Evolutionary conservation across 2,329 filamentous ascomycete species (phyloP).

Genomic region (Aspergillus versicolor): DNA sequence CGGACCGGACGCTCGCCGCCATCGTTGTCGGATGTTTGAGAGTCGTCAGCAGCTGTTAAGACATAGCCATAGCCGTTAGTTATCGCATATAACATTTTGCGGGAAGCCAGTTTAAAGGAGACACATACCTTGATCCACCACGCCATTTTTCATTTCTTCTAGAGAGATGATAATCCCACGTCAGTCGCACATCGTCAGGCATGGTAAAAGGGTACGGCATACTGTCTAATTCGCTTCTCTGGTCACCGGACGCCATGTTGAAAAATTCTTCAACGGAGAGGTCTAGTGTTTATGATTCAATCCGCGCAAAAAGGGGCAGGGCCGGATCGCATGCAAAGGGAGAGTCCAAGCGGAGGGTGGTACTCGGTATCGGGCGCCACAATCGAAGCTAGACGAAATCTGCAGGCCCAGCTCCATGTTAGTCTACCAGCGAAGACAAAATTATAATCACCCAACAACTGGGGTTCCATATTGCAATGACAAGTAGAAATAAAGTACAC

Average conservation of each 20-base stretch:
- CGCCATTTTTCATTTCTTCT: slow-evolving; percentile 13
- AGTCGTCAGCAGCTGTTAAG: slow-evolving; percentile 25
- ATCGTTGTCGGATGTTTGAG: slow-evolving; percentile 38
- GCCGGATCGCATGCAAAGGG: neutral
- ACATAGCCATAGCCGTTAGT: neutral
- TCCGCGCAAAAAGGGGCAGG: neutral
- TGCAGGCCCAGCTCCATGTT: neutral
- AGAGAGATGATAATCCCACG: neutral
- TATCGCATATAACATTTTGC: neutral
- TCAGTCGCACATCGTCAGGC: neutral
- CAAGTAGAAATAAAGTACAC: neutral
- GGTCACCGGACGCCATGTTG: slow-evolving; percentile 19
- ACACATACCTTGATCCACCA: slow-evolving; percentile 17
- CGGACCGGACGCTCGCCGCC: slow-evolving; percentile 57
- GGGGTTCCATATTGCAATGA: neutral
- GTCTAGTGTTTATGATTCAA: neutral
- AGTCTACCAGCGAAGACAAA: neutral
- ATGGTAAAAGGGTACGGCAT: neutral
- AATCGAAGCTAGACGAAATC: neutral
- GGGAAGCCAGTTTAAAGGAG: neutral
- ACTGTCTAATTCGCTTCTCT: slow-evolving; percentile 15
- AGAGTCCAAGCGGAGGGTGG: neutral
- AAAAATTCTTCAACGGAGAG: neutral
- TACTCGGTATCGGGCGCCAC: neutral
- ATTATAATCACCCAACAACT: neutral